Base-by-base conservation (phyloP, 1,284 basidiomycete genomes). In the Exobasidium rhododendri region DNA sequence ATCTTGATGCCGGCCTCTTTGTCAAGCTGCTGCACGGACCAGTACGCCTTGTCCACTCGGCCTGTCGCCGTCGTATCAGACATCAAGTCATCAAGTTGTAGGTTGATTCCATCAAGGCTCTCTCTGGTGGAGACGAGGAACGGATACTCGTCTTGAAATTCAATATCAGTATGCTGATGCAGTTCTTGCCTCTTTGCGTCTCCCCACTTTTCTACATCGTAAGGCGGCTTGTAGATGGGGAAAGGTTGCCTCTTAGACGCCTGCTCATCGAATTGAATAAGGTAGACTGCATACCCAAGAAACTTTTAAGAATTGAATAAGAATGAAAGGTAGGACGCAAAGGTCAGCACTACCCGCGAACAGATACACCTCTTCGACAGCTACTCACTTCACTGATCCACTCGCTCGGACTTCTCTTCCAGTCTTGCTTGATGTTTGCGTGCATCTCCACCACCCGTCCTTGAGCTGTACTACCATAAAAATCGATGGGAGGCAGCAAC, bases 101-200 rank as follows among this genome's bases (percentile, higher is more conserved):
- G 40, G 13, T 66, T 57, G 1, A 75, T 56, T 6, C 32, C 67
- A 0, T 44, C 40, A 1, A 75, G 59, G 10, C 63, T 65, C 50
- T 70, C 71, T 3, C 44, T 28, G 13, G 67, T 71, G 4, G 73
- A 61, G 17, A 75, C 59, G 2, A 73, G 62, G 0, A 75, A 65
- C 2, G 73, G 73, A 49, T 75, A 75, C 31, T 71, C 69, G 54
- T 75, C 71, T 43, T 71, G 69, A 31, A 73, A 75, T 43, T 73
- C 71, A 31, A 75, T 63, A 0, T 67, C 67, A 11, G 65, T 61
- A 29, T 56, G 61, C 2, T 63, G 57, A 11, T 65, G 13, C 13
- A 74, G 35, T 52, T 67, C 67, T 1, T 17, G 24, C 1, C 44
- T 30, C 43, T 66, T 61, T 64, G 0, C 26, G 2, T 1, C 17